phyloP scores from a whole-genome alignment of 83 land plant species.

The Picea abies region DNA sequence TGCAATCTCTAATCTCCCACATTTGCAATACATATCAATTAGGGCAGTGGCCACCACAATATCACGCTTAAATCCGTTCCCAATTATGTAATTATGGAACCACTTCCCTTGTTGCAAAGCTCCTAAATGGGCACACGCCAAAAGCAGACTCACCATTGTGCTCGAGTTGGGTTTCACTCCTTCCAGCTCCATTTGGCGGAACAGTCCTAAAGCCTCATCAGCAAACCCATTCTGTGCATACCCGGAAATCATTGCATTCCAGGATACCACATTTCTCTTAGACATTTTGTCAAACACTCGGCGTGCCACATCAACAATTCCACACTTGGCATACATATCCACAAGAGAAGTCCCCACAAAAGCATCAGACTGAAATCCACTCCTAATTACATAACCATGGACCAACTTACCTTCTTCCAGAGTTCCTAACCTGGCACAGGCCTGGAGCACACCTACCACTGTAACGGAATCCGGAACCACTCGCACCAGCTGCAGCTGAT shows the following conservation, averaged over 20 bases:
- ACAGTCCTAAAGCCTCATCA: slow-evolving; percentile 36
- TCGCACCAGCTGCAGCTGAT: slow-evolving; percentile 28
- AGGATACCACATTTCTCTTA: slow-evolving; percentile 53
- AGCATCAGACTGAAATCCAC: slow-evolving; percentile 43
- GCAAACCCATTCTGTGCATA: slow-evolving; percentile 61
- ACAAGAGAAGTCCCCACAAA: slow-evolving; percentile 56
- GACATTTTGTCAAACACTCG: slow-evolving; percentile 46
- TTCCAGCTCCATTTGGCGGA: slow-evolving; percentile 40
- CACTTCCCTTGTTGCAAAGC: slow-evolving; percentile 17
- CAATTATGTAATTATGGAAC: slow-evolving; percentile 13
- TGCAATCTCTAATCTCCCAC: not conserved
- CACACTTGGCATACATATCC: slow-evolving; percentile 66
- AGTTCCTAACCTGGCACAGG: slow-evolving; percentile 46
- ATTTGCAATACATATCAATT: slow-evolving; percentile 26
- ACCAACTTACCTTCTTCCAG: slow-evolving; percentile 45
- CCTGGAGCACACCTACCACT: slow-evolving; percentile 44
- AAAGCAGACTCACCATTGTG: slow-evolving; percentile 56
- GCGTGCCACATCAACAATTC: slow-evolving; percentile 31
- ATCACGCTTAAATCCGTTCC: slow-evolving; percentile 2
- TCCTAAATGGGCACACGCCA: slow-evolving; percentile 66
- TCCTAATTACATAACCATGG: slow-evolving; percentile 53
- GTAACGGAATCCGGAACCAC: slow-evolving; percentile 49
- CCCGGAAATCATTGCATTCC: slow-evolving; percentile 70
- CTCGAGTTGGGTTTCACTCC: slow-evolving; percentile 45
- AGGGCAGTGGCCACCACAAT: slow-evolving; percentile 17